Percentiles rank a stretch among this genome's conserved stretches.
Evolutionary conservation across 805 yeast genomes (phyloP).

Genomic region (Yamadazyma philogaea): DNA sequence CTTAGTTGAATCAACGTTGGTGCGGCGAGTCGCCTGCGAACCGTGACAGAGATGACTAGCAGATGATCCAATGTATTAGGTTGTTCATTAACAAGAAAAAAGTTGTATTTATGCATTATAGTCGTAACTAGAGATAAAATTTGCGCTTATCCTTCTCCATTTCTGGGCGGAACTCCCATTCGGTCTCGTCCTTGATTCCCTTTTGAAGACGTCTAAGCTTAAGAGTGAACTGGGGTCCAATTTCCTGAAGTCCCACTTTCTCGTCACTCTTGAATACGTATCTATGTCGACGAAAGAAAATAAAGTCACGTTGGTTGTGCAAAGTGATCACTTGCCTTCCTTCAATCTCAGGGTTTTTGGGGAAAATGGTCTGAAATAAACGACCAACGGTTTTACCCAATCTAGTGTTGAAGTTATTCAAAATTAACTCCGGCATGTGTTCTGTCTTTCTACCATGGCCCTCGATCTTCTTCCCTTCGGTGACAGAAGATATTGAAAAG

Average conservation of each 20-base stretch:
- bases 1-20: too few species aligned
- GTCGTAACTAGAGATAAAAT: conserved; percentile 60
- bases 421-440: conserved; percentile 86
- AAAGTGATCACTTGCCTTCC: conserved; percentile 95
- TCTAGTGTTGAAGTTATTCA: conserved; percentile 90
- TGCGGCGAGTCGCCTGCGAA: too few species aligned
- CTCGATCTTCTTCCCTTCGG: conserved; percentile 66
- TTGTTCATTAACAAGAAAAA: too few species aligned
- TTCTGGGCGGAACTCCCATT: conserved; percentile 94
- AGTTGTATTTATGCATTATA: background rate
- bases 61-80: too few species aligned
- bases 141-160: conserved; percentile 96
- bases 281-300: conserved; percentile 93
- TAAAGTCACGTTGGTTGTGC: conserved; percentile 94
- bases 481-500: conserved; percentile 76
- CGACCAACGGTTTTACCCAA: conserved; percentile 92
- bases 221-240: conserved; percentile 95
- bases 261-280: conserved; percentile 87
- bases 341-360: conserved; percentile 87
- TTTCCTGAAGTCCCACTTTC: conserved; percentile 89
- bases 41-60: too few species aligned
- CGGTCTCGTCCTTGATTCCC: conserved; percentile 88
- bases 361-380: conserved; percentile 87
- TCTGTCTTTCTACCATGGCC: conserved; percentile 92
- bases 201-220: conserved; percentile 83